Percentiles rank a stretch among this genome's conserved stretches.
phyloP scores from a whole-genome alignment of 192 early-diverging fungal species.

The Phycomyces nitens region DNA sequence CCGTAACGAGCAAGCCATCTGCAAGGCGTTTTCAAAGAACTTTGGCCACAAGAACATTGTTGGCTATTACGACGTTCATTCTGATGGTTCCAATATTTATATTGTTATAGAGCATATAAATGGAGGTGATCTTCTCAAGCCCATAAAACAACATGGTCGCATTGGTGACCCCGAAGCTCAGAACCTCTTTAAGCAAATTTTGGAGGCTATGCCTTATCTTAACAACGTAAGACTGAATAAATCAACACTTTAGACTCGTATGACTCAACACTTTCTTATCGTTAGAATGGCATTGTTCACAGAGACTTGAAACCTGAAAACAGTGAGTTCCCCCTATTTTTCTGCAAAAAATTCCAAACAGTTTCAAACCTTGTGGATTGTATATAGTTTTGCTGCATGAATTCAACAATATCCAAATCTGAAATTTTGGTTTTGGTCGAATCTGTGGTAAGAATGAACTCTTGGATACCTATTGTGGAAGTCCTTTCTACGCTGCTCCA shows the following conservation, averaged over 20 bases:
- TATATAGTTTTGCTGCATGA: conserved; percentile 41
- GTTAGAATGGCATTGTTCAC: conserved; percentile 43
- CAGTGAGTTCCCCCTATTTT: not conserved
- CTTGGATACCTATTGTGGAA: conserved; percentile 63
- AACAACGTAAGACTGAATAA: conserved; percentile 38
- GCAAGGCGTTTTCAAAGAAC: conserved; percentile 29
- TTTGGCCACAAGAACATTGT: conserved; percentile 55
- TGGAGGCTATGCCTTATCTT: conserved; percentile 51
- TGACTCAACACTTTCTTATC: not conserved
- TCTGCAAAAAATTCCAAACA: too few relatives aligned
- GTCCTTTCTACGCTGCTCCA: conserved; percentile 64
- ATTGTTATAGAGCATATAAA: conserved; percentile 58
- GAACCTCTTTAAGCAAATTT: conserved; percentile 50
- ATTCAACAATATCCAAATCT: conserved; percentile 70
- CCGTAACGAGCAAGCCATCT: conserved; percentile 45
- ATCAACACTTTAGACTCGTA: not conserved
- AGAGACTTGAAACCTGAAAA: conserved; percentile 93
- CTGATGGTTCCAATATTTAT: conserved; percentile 49
- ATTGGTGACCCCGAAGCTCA: conserved; percentile 45
- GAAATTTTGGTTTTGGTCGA: conserved; percentile 87
- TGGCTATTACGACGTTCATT: conserved; percentile 46
- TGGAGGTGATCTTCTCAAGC: conserved; percentile 59
- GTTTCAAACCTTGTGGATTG: too few relatives aligned
- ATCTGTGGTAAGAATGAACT: conserved; percentile 32
- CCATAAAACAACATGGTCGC: conserved; percentile 46